Percentiles rank a stretch among this genome's conserved stretches.
Conservation (phyloP, 768 basidiomycete genomes). For the Pleurotus djamor region DNA sequence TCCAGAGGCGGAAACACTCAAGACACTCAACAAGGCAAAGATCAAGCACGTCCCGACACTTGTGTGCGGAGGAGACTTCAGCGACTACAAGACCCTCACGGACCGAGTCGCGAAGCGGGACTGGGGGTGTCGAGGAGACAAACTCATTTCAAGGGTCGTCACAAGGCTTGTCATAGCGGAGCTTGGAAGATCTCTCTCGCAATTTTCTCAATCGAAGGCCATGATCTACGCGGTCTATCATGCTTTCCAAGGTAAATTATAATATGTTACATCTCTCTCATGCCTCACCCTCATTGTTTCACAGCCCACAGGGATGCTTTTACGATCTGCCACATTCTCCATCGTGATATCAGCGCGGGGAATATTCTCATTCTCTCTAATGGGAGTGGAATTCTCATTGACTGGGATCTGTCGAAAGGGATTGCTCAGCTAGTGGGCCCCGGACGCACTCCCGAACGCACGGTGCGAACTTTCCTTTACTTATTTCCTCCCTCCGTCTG, state of each 20-base stretch:
- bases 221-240: no score
- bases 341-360: constrained; percentile 8
- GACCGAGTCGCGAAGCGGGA: background rate
- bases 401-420: background rate
- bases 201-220: no score
- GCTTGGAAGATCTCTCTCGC: no score
- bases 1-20: constrained; percentile 12
- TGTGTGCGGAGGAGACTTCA: constrained; percentile 25
- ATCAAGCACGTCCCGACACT: constrained; percentile 20
- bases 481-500: background rate
- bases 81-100: background rate
- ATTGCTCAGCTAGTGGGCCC: background rate
- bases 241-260: constrained; percentile 2
- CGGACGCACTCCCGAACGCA: background rate
- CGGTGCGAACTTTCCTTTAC: background rate
- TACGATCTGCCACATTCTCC: background rate
- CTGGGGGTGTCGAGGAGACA: constrained; percentile 8
- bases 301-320: constrained; percentile 3
- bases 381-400: constrained; percentile 6
- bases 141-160: background rate
- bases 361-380: constrained; percentile 4
- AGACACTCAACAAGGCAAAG: constrained; percentile 5
- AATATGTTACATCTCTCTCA: no score
- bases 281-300: background rate
- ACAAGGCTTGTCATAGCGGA: no score